Evolutionary conservation across 345 rosid genomes (phyloP), one percentile per base, ranked within the genome.

Genomic region (Citrus unshiu): DNA sequence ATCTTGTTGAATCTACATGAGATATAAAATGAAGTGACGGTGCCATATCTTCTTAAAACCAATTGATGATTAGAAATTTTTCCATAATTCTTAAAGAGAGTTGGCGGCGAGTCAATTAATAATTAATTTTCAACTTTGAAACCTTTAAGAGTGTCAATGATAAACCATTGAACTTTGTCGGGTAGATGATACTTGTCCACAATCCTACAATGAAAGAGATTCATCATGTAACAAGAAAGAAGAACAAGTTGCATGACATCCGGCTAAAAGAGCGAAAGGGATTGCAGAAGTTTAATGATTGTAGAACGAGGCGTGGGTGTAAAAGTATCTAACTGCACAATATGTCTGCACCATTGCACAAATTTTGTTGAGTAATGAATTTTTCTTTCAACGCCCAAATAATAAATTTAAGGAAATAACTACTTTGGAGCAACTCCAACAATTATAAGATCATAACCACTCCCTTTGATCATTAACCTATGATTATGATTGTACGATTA

Each of bases 381-480:
- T 68, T 40, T 19, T 19, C 60, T 29, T 27, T 9, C 29, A 9
- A 39, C 22, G 0, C 13, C 32, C 63, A 21, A 19, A 68, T 34
- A 6, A 46, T 8, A 18, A 57, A 57, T 56, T 40, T 40, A 39
- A 39, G 10, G 43, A 2, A 9, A 39, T 39, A 1, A 9, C 9
- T 39, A 39, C 2, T 0, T 39, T 7, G 9, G 2, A 7, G 43
- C 9, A 39, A 39, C 40, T 39, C 10, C 39, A 35, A 35, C 8
- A 35, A 37, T 0, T 6, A 6, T 37, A 6, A 6, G 8, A 37
- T 37, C 2, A 5, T 37, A 37, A 37, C 0, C 39, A 37, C 39
- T 37, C 8, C 9, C 10, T 39, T 37, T 37, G 0, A 1, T 0
- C 2, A 0, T 39, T 0, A 39, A 0, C 0, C 2, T 0, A 39